A percentile compares a stretch with the other conserved stretches of the same genome.
phyloP scores from a whole-genome alignment of 306 rosid species.

The Dryas drummondii region DNA sequence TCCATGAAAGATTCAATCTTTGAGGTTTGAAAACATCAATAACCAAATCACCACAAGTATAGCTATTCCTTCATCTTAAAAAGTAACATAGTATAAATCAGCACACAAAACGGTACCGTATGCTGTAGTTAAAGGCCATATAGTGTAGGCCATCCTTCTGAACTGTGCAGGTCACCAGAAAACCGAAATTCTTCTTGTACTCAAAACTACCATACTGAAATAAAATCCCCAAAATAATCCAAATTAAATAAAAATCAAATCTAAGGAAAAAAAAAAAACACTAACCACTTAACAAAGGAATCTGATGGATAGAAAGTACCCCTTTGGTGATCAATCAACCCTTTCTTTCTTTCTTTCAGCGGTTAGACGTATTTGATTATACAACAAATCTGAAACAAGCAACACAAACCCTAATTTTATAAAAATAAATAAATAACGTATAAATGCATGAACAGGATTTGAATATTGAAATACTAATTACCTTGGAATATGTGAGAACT shows the following conservation, averaged over 20 bases:
- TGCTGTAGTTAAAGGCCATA: conserved; percentile 8
- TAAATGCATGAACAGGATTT: too few species aligned
- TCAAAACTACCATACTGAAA: not conserved
- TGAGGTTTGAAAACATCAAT: too few species aligned
- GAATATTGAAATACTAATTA: too few species aligned
- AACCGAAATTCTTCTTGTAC: not conserved
- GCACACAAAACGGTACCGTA: not conserved
- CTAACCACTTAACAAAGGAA: not conserved
- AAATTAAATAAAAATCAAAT: not conserved
- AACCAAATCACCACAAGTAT: too few species aligned
- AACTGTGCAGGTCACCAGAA: conserved; percentile 1
- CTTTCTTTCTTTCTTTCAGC: not conserved
- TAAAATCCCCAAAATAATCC: not conserved
- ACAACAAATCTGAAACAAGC: not conserved
- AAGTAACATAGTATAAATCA: not conserved
- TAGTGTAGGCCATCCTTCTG: conserved; percentile 4
- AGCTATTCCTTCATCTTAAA: too few species aligned
- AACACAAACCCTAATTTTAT: not conserved
- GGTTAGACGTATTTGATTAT: not conserved
- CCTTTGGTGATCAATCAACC: not conserved
- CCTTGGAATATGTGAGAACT: too few species aligned
- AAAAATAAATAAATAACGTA: too few species aligned
- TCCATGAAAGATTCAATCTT: too few species aligned
- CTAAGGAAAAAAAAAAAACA: not conserved
- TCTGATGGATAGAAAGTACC: not conserved